Conservation (phyloP, 2,329 filamentous ascomycete genomes). For the Phialocephala sp. region DNA sequence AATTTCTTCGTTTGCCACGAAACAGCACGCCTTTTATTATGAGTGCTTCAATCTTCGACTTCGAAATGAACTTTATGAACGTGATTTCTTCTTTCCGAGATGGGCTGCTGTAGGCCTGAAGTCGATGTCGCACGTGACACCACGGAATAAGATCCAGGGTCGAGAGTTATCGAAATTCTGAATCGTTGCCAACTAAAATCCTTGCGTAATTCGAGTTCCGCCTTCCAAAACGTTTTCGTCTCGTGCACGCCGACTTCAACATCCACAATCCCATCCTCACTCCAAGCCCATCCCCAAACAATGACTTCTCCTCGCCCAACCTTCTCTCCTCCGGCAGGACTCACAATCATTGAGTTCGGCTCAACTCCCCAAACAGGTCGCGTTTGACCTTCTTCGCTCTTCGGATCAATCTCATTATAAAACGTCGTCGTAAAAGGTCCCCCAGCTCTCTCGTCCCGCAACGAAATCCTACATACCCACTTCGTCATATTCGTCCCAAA, state of each 20-base stretch:
- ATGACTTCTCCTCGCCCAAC: neutral
- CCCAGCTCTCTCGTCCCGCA: neutral
- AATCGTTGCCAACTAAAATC: slow-evolving; percentile 18
- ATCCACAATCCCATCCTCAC: slow-evolving; percentile 1
- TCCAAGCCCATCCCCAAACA: slow-evolving; percentile 15
- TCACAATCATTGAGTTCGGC: slow-evolving; percentile 20
- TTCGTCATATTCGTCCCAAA: slow-evolving; percentile 23
- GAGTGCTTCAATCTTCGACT: neutral
- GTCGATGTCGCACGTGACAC: slow-evolving; percentile 9
- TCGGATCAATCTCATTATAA: slow-evolving; percentile 16
- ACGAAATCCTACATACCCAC: slow-evolving; percentile 16
- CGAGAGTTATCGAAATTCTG: neutral
- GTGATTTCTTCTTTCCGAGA: slow-evolving; percentile 16
- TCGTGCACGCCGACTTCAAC: slow-evolving; percentile 12
- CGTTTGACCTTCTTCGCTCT: neutral
- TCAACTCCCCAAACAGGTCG: slow-evolving; percentile 20
- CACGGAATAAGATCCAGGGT: neutral
- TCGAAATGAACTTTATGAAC: slow-evolving; percentile 11
- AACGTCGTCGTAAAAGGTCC: slow-evolving; percentile 18
- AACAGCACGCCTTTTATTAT: neutral
- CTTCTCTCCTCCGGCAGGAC: neutral
- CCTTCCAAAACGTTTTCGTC: slow-evolving; percentile 1
- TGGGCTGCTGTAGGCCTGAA: slow-evolving; percentile 3
- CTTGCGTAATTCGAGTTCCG: neutral
- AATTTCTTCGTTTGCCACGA: neutral